Base-by-base conservation (phyloP, 768 basidiomycete genomes). In the Tylopilus intermedius region DNA sequence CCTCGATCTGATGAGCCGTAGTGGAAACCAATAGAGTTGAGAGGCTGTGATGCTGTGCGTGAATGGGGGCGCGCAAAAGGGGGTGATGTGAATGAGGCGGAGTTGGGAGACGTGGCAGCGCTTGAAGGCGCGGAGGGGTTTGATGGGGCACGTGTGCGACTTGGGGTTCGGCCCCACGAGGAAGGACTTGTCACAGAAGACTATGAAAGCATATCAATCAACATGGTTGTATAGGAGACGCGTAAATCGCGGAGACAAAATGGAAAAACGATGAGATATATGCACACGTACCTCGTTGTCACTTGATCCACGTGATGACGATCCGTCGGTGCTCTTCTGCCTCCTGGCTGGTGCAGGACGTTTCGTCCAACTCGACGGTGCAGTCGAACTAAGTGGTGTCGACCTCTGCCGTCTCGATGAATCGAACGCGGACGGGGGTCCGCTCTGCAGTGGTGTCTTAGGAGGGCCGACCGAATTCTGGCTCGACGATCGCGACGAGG, bases 331-430 rank as follows among this genome's bases (percentile, higher is more conserved):
- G 55, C 89, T 90, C 71, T 78, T 87, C 49, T 88, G 74, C 49
- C 90, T 76, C 43, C 76, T 71, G 6, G 84, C 83, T 13, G 88
- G 87, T 14, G 74, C 71, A 4, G 86, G 87, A 3, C 86, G 79
- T 56, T 81, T 84, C 27, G 78, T 63, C 85, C 88, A 90, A 59
- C 86, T 90, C 3, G 89, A 89, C 0, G 90, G 90, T 1, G 86
- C 80, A 26, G 67, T 72, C 49, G 67, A 72, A 4, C 65, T 66
- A 2, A 90, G 70, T 0, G 88, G 90, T 0, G 82, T 82, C 8
- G 86, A 76, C 18, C 90, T 79, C 63, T 89, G 88, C 53, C 90
- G 72, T 29, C 79, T 76, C 43, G 84, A 78, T 0, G 79, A 75
- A 60, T 91, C 89, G 57, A 91, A 86, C 4, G 81, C 81, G 0